Evolutionary conservation across 768 basidiomycete genomes (phyloP).

Genomic region (Tremella mesenterica): DNA sequence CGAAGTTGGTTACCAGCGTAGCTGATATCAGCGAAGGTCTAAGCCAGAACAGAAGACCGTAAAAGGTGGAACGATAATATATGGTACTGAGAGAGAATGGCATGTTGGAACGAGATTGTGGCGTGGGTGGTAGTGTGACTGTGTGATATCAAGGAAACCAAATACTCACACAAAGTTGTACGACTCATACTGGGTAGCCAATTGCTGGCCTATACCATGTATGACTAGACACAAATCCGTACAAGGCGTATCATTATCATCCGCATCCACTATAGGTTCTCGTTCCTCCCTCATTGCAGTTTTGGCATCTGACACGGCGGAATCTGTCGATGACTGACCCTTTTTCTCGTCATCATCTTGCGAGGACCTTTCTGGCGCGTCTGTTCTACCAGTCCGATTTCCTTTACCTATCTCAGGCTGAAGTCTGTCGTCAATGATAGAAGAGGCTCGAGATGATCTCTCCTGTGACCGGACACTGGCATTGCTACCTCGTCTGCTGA

Average conservation of each 20-base stretch:
- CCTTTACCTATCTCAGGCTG: not conserved
- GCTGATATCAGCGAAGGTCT: slow-evolving; percentile 6
- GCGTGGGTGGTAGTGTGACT: no score
- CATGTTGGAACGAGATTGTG: no score
- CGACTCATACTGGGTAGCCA: slow-evolving; percentile 46
- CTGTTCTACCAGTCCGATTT: not conserved
- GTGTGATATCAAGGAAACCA: not conserved
- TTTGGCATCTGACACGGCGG: slow-evolving; percentile 11
- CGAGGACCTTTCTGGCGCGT: not conserved
- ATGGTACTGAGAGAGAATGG: no score
- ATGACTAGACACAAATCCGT: slow-evolving; percentile 49
- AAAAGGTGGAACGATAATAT: no score
- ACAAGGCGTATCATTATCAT: slow-evolving; percentile 39
- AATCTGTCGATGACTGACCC: no score
- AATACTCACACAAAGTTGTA: slow-evolving; percentile 47
- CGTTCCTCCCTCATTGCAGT: slow-evolving; percentile 41
- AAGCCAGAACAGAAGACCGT: no score
- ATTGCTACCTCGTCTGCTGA: slow-evolving; percentile 26
- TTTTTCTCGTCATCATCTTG: no score
- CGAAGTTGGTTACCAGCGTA: slow-evolving; percentile 47
- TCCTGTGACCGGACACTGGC: slow-evolving; percentile 17
- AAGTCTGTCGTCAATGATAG: not conserved
- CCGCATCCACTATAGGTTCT: slow-evolving; percentile 36
- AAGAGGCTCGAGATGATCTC: slow-evolving; percentile 2
- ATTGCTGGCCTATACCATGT: slow-evolving; percentile 48